These are phyloP conservation scores for Trifolium dubium DNA, from an alignment of 306 rosid genomes.

Conservation along the genomic window DNA sequence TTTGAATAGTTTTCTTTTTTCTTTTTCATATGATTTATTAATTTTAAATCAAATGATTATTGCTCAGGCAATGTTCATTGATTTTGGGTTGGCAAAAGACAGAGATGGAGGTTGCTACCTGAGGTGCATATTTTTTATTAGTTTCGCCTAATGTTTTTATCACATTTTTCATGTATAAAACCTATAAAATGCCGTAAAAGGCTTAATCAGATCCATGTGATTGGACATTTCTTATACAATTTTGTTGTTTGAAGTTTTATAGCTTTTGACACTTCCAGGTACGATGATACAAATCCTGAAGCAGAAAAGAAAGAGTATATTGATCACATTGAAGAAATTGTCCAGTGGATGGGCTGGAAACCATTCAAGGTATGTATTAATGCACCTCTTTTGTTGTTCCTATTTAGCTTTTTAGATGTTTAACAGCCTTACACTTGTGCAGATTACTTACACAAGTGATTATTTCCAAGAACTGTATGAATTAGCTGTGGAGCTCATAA, in stretches of 20 bases:
- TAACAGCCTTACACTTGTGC: conserved; percentile 39
- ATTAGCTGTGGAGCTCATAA: conserved; percentile 92
- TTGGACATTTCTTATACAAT: conserved; percentile 7
- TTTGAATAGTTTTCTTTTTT: background rate
- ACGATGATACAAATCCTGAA: conserved; percentile 94
- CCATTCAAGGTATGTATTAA: conserved; percentile 72
- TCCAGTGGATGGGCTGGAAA: conserved; percentile 99
- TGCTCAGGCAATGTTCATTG: conserved; percentile 92
- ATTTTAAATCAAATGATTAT: conserved; percentile 18
- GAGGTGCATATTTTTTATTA: conserved; percentile 56
- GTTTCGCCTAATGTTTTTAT: conserved; percentile 19
- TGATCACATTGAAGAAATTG: conserved; percentile 95
- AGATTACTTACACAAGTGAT: conserved; percentile 95
- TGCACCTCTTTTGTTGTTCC: background rate
- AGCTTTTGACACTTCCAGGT: conserved; percentile 58
- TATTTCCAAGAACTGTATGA: conserved; percentile 93
- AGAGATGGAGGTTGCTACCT: conserved; percentile 90
- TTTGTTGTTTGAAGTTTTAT: conserved; percentile 18
- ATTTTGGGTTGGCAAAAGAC: conserved; percentile 94
- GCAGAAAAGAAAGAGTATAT: conserved; percentile 96
- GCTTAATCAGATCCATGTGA: conserved; percentile 13
- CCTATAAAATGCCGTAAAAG: background rate
- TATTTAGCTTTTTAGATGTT: conserved; percentile 17
- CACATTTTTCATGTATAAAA: conserved; percentile 1
- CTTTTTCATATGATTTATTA: background rate